Evolutionary conservation across 1,284 basidiomycete species (phyloP).

Genomic region (Malassezia globosa): DNA sequence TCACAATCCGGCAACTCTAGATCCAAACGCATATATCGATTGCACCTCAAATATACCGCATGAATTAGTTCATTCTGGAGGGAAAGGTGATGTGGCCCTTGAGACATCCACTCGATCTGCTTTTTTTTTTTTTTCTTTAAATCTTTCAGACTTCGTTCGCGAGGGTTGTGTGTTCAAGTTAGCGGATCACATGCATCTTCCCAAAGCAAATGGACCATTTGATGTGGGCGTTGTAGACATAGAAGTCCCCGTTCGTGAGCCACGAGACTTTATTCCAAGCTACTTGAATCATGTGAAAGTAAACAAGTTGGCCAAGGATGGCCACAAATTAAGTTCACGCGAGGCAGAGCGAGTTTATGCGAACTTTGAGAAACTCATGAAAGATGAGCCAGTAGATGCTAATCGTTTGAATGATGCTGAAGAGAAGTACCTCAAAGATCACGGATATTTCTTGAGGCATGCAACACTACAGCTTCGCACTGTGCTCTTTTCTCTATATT

Average conservation of each 20-base stretch:
- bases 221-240: conserved; percentile 34
- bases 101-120: no score
- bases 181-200: conserved; percentile 4
- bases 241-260: conserved; percentile 32
- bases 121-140: background rate
- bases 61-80: no score
- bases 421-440: background rate
- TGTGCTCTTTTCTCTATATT: conserved; percentile 37
- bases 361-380: background rate
- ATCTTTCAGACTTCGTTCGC: no score
- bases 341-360: conserved; percentile 19
- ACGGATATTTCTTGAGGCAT: conserved; percentile 18
- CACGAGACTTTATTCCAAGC: conserved; percentile 22
- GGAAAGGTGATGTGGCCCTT: no score
- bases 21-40: background rate
- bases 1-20: background rate
- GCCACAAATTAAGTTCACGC: conserved; percentile 18
- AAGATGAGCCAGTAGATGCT: background rate
- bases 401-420: background rate
- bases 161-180: no score
- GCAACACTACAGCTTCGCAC: conserved; percentile 32
- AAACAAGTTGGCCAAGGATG: conserved; percentile 13
- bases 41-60: no score
- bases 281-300: conserved; percentile 9
- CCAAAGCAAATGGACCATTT: conserved; percentile 20